Base-by-base conservation (phyloP, 2,329 filamentous ascomycete genomes). In the Corynespora cassiicola region DNA sequence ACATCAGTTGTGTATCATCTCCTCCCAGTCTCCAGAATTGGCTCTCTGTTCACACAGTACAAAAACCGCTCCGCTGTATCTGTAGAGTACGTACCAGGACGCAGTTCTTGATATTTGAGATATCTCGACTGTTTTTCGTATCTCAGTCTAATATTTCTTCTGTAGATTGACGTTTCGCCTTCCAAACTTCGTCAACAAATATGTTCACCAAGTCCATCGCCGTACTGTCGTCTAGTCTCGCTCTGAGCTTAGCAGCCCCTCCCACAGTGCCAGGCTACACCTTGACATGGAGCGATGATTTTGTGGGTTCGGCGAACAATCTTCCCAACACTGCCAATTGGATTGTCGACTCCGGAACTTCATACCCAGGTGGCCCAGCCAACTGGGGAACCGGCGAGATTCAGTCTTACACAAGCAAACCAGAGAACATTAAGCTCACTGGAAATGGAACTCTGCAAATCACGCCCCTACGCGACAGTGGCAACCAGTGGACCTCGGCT, bases 231-330 rank as follows among this genome's bases (percentile, higher is more conserved):
- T 10, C 27, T 10, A 20, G 31, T 14, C 27, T 36, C 5, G 9
- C 31, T 16, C 26, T 42, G 9, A 21, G 21, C 11, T 17, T n/a
- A 10, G 34, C 33, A 24, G 39, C 33, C 10, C 28, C 30, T 5
- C 23, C 33, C 5, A 8, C 4, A 6, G 22, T 40, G 9, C 10
- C 36, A 5, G 41, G 27, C 23, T 39, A 18, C 22, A 25, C 31
- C 20, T 22, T 40, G 7, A 37, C 36, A 4, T 45, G 42, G 42
- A 33, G 31, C 25, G 42, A 45, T 17, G 36, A 45, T 25, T 45
- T 45, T 17, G 25, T 24, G 15, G 36, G 36, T 14, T 19, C 9
- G 4, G 19, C 20, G 3, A 29, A 33, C 23, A 36, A 28, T 24
- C 25, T 37, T 9, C 42, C 42, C 2, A 26, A 20, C 19, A n/a